These are phyloP conservation scores for Leccinum fuscescens DNA, from an alignment of 1,284 basidiomycete genomes.

Conservation along the genomic window DNA sequence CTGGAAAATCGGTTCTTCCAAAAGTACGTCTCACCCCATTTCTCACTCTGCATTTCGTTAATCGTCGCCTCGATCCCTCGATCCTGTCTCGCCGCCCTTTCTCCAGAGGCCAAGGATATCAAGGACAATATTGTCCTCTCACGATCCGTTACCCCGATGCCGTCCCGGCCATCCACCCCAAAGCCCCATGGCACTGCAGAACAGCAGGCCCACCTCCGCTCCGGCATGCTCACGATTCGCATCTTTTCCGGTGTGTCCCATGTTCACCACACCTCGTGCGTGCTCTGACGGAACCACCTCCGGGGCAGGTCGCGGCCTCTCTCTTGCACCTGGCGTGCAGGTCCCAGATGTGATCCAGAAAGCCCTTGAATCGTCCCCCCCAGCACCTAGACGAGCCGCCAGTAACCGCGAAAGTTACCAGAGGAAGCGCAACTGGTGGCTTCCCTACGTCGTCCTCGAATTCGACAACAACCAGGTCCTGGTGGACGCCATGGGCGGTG, in stretches of 20 bases:
- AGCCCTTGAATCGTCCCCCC: slow-evolving; percentile 63
- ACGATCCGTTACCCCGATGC: slow-evolving; percentile 72
- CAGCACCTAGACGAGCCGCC: slow-evolving; percentile 50
- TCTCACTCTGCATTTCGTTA: not conserved
- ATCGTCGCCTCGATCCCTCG: not conserved
- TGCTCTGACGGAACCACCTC: not conserved
- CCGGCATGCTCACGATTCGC: slow-evolving; percentile 82
- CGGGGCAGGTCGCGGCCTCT: slow-evolving; percentile 63
- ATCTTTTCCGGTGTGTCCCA: slow-evolving; percentile 74
- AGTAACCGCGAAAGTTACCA: slow-evolving; percentile 86
- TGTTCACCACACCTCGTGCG: not conserved
- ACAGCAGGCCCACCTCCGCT: slow-evolving; percentile 61
- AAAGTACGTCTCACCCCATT: slow-evolving; percentile 32
- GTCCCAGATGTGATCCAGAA: slow-evolving; percentile 87
- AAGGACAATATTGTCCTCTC: slow-evolving; percentile 67
- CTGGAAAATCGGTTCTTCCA: slow-evolving; percentile 46
- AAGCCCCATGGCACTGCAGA: slow-evolving; percentile 52
- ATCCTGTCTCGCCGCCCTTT: slow-evolving; percentile 2
- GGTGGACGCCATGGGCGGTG: slow-evolving; percentile 93
- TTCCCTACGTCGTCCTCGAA: slow-evolving; percentile 95
- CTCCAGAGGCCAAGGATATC: slow-evolving; percentile 61
- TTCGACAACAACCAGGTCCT: slow-evolving; percentile 99
- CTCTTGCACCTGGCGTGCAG: slow-evolving; percentile 69
- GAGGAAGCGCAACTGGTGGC: slow-evolving; percentile 91
- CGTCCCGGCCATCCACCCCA: slow-evolving; percentile 69